Base-by-base conservation (phyloP, 208 protist species). In the Phytomonas sp. region DNA sequence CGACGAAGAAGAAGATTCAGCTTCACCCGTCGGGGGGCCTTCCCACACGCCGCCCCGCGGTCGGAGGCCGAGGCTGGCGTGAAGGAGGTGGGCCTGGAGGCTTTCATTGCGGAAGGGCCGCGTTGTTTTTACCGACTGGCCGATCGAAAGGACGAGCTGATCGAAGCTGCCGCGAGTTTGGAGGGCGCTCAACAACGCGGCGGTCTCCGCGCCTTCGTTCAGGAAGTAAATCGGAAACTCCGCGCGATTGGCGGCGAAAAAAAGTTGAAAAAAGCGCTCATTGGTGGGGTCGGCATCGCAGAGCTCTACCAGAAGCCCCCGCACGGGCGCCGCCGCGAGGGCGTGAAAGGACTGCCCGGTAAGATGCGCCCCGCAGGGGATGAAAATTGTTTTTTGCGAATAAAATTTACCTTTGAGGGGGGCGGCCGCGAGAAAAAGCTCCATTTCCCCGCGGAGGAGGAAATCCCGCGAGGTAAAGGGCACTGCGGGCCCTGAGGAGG, bases 221-320 rank as follows among this genome's bases (percentile, higher is more conserved):
- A 94, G 60, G 59, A 89, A 82, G 76, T 91, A 94, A 16, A 94
- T 67, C 12, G 88, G 82, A 49, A 89, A 69, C 10, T 29, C n/a
- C 7, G 73, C 29, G 19, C 73, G 49, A 12, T 31, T 70, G 2
- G 69, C 62, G 4, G 76, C 42, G 61, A 87, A 79, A 61, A 80
- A 75, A n/a, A 76, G 60, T 37, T 80, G 68, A 3, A 89, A 68
- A 23, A 77, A 60, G 52, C 79, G 61, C 64, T 88, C 83, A 68
- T 91, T 90, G 29, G 75, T 72, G 29, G 66, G 74, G 71, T 88
- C 83, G 8, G 33, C 59, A n/a, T 80, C 75, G 63, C 77, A 87
- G 61, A 79, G 71, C 36, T 75, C 84, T 29, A 92, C 64, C 34
- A 89, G 66, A 8, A 94, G 61, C 10, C 86, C 89, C 0, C 75